Conservation (phyloP, 202 grass and related monocot species). For the Carex arenaria region DNA sequence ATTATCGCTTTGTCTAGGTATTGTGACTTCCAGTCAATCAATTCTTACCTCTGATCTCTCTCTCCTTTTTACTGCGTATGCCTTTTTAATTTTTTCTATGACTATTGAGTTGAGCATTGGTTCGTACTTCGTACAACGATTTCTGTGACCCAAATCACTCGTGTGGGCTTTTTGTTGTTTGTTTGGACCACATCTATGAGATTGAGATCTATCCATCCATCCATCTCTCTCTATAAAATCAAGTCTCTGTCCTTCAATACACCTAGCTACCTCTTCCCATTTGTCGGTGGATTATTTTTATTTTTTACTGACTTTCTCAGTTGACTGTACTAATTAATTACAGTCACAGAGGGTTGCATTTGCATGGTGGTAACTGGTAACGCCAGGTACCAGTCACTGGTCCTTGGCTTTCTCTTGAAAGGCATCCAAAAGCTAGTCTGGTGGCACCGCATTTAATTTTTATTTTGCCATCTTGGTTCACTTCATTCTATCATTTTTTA, state of each 20-base stretch:
- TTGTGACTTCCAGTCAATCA: neutral
- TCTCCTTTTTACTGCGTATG: neutral
- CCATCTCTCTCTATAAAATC: neutral
- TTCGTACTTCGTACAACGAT: slow-evolving; percentile 29
- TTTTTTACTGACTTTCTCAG: neutral
- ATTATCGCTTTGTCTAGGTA: slow-evolving; percentile 19
- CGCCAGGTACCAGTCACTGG: slow-evolving; percentile 2
- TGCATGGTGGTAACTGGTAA: neutral
- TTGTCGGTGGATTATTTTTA: slow-evolving; percentile 23
- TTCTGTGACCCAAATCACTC: slow-evolving; percentile 16
- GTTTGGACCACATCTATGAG: slow-evolving; percentile 17
- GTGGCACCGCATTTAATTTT: neutral
- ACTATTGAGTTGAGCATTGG: neutral
- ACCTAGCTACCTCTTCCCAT: slow-evolving; percentile 24
- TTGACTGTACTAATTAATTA: slow-evolving; percentile 19
- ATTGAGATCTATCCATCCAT: neutral
- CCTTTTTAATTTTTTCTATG: neutral
- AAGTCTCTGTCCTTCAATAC: slow-evolving; percentile 20
- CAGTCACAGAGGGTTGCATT: slow-evolving; percentile 4
- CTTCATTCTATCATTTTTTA: slow-evolving; percentile 5
- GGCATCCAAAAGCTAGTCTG: neutral
- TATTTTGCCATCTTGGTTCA: neutral
- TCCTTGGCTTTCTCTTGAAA: slow-evolving; percentile 3
- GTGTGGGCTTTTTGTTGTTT: slow-evolving; percentile 25
- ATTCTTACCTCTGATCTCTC: neutral